A percentile compares a stretch with the other conserved stretches of the same genome.
phyloP scores from a whole-genome alignment of 1,139 yeast genomes.

The Lodderomyces margitis region DNA sequence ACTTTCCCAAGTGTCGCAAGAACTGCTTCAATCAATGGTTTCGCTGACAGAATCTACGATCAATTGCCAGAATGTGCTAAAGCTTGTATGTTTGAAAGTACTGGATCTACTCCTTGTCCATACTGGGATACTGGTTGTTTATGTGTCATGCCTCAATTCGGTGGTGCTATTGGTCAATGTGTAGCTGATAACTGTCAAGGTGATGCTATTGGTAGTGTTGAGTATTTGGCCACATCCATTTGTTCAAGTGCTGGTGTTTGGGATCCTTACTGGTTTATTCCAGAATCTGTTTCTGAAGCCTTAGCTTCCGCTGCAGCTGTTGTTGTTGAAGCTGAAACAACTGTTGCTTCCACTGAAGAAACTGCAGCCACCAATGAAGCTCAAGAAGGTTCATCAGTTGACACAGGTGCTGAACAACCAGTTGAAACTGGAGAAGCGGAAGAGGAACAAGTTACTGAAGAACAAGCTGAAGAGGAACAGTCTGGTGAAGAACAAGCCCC shows the following conservation, averaged over 20 bases:
- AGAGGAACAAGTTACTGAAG: slow-evolving; percentile 5
- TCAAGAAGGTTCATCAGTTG: slow-evolving; percentile 9
- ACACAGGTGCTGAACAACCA: slow-evolving; percentile 8
- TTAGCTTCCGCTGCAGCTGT: slow-evolving; percentile 29
- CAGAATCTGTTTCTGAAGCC: slow-evolving; percentile 29
- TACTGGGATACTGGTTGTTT: slow-evolving; percentile 40
- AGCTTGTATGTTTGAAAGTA: slow-evolving; percentile 23
- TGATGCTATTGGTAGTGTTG: slow-evolving; percentile 19
- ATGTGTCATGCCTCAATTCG: slow-evolving; percentile 32
- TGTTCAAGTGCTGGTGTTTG: slow-evolving; percentile 27
- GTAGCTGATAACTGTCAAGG: slow-evolving; percentile 27
- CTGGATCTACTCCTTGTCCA: slow-evolving; percentile 35
- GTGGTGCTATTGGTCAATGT: slow-evolving; percentile 28
- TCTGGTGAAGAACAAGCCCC: not conserved
- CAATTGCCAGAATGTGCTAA: slow-evolving; percentile 28
- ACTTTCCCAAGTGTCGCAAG: slow-evolving; percentile 39
- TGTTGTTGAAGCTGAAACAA: slow-evolving; percentile 6
- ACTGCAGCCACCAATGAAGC: slow-evolving; percentile 11
- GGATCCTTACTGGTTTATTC: slow-evolving; percentile 23
- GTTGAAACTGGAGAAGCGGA: slow-evolving; percentile 7
- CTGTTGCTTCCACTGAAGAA: not conserved
- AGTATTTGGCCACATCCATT: slow-evolving; percentile 24
- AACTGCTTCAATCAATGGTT: slow-evolving; percentile 41
- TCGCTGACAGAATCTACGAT: slow-evolving; percentile 36
- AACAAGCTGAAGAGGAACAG: not conserved